Evolutionary conservation across 176 grass and related monocot species (phyloP).

Genomic region (Tuctoria greenei): DNA sequence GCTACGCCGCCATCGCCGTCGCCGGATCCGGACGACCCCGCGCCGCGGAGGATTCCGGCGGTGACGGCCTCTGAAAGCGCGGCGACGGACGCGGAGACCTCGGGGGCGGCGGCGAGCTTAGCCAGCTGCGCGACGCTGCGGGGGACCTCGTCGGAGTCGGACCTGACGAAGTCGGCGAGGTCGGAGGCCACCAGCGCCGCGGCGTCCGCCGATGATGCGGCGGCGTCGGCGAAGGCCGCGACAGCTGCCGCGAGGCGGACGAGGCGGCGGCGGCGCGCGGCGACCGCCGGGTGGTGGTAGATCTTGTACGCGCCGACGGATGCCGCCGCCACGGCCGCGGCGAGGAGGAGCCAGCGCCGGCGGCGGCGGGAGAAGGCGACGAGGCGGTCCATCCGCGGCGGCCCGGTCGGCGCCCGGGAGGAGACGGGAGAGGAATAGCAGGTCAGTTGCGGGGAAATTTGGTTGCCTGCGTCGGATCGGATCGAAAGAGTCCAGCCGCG

Average conservation of each 20-base stretch:
- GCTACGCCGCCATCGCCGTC: neutral
- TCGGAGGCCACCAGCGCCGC: constrained; percentile 68
- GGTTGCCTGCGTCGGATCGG: neutral
- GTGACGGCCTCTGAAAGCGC: constrained; percentile 63
- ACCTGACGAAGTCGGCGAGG: constrained; percentile 66
- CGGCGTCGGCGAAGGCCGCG: constrained; percentile 58
- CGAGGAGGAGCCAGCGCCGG: constrained; percentile 54
- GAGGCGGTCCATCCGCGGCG: constrained; percentile 42
- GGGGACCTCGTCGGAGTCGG: constrained; percentile 71
- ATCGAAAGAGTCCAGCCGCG: neutral
- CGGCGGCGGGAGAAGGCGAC: constrained; percentile 50
- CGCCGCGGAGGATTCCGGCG: constrained; percentile 44
- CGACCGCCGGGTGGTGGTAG: constrained; percentile 77
- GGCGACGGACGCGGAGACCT: constrained; percentile 61
- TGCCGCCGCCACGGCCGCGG: constrained; percentile 31
- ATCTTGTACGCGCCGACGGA: constrained; percentile 70
- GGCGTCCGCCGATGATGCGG: constrained; percentile 59
- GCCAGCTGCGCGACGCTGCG: constrained; percentile 70
- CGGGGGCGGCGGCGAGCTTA: constrained; percentile 67
- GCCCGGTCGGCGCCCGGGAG: neutral
- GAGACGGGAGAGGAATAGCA: constrained; percentile 12
- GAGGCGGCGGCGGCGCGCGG: constrained; percentile 52
- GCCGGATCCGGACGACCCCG: constrained; percentile 21
- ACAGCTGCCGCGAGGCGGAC: constrained; percentile 51
- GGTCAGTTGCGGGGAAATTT: neutral